Evolutionary conservation across 257 asterid species (phyloP), one percentile per base, ranked within the genome.

Genomic region (Solanum medicagineum): DNA sequence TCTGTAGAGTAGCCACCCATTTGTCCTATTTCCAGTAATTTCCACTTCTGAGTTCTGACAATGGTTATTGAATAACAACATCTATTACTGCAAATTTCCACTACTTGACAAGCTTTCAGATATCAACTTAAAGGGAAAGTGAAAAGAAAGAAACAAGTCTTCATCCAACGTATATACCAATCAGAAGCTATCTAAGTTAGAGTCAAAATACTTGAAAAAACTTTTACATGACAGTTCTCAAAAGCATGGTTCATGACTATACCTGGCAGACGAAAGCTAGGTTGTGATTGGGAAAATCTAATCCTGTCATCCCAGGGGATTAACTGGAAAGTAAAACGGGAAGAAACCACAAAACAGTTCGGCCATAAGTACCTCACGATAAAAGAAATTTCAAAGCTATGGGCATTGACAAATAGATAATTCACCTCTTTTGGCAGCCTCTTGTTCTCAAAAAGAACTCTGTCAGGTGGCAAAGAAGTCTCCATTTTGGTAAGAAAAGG

Each of bases 371-470:
- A 53, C n/a, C 65, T 26, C 49, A 0, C 45, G 40, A n/a, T 79
- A 53, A 26, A 29, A 53, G 83, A 79, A 53, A 16, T 53, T 53
- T 29, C 83, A 79, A 79, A 79, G 65, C 63, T 53, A 26, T 79
- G 11, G 29, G 26, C 68, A 54, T 56, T 9, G 24, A 83, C 15
- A 66, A 66, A 32, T 47, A 81, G 73, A 77, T 53, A 63, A 87
- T 54, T 85, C 89, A 93, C 99, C 99, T 94, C 99, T 91, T 90
- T 93, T 17, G 84, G 92, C 70, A 90, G 81, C 92, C 93, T 92
- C 89, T 88, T 94, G 91, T 89, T 91, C 89, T 92, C 98, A 84
- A 86, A 89, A 83, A 87, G 86, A 87, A 79, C 89, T 89, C 97
- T 93, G 83, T 92, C 95, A 66, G 97, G 90, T 5, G 92, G 92